These are phyloP conservation scores for Betula pendula DNA, from an alignment of 306 rosid genomes.

Conservation along the genomic window DNA sequence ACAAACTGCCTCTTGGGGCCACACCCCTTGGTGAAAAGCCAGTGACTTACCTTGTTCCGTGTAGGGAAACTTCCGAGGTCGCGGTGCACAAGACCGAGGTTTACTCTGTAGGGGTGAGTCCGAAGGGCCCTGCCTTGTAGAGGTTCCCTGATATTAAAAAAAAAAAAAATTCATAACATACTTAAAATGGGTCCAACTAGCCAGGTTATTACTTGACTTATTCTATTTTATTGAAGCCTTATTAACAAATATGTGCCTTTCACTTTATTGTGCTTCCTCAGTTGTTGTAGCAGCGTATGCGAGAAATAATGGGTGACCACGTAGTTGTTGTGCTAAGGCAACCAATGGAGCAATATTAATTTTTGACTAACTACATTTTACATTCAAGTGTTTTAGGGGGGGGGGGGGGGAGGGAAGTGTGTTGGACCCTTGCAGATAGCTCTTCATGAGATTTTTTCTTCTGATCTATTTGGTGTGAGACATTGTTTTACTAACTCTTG, in stretches of 20 bases:
- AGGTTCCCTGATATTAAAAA: too few relatives aligned
- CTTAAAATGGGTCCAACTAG: constrained; percentile 81
- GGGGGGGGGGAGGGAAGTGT: too few relatives aligned
- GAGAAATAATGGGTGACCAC: constrained; percentile 8
- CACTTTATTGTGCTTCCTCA: neutral
- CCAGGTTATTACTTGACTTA: constrained; percentile 47
- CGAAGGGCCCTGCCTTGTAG: too few relatives aligned
- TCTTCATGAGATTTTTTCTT: too few relatives aligned
- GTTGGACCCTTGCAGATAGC: neutral
- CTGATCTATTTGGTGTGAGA: neutral
- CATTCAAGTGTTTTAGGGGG: too few relatives aligned
- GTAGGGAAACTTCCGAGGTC: too few relatives aligned
- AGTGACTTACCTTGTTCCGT: too few relatives aligned
- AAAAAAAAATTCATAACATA: constrained; percentile 69
- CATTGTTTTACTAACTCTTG: neutral
- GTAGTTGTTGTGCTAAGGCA: constrained; percentile 13
- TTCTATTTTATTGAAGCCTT: constrained; percentile 13
- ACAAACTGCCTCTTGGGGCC: too few relatives aligned
- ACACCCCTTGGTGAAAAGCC: too few relatives aligned
- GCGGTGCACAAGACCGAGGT: too few relatives aligned
- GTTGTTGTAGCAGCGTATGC: neutral
- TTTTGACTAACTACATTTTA: neutral
- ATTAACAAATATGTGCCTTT: neutral
- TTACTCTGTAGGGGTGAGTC: too few relatives aligned
- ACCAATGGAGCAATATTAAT: neutral